These are phyloP conservation scores for Fistulifera pelliculosa DNA, from an alignment of 108 stramenopile species.

Conservation along the genomic window DNA sequence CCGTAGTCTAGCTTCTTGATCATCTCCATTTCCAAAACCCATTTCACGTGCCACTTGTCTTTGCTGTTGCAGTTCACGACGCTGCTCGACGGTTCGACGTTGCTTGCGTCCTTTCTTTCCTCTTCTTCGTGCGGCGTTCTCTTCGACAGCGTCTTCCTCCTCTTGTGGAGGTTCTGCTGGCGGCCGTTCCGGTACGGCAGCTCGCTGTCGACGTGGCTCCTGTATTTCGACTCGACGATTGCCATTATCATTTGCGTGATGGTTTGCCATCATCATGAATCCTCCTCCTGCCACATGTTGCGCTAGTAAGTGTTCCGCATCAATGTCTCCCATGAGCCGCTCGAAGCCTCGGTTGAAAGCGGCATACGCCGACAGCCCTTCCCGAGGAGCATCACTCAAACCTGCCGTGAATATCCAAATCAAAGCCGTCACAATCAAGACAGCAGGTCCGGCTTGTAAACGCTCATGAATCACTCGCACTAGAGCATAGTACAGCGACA, in stretches of 20 bases:
- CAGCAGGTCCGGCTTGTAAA: slow-evolving; percentile 54
- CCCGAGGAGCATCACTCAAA: slow-evolving; percentile 42
- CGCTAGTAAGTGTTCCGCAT: slow-evolving; percentile 58
- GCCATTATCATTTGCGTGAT: slow-evolving; percentile 2
- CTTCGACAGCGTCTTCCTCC: slow-evolving; percentile 9
- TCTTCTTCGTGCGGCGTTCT: slow-evolving; percentile 7
- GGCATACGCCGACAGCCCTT: slow-evolving; percentile 59
- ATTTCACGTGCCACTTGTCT: slow-evolving; percentile 65
- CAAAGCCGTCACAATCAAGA: slow-evolving; percentile 50
- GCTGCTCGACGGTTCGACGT: slow-evolving; percentile 45
- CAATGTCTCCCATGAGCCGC: slow-evolving; percentile 59
- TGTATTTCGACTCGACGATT: background rate
- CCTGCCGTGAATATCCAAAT: slow-evolving; percentile 62
- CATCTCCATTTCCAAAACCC: slow-evolving; percentile 38
- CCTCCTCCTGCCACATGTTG: slow-evolving; percentile 64
- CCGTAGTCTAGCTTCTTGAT: background rate
- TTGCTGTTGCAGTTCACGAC: slow-evolving; percentile 60
- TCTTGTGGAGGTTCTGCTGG: slow-evolving; percentile 9
- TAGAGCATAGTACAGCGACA: slow-evolving; percentile 28
- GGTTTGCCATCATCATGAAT: slow-evolving; percentile 4
- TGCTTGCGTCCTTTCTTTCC: slow-evolving; percentile 31
- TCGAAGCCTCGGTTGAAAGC: slow-evolving; percentile 79
- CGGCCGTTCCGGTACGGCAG: slow-evolving; percentile 1
- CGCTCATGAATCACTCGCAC: slow-evolving; percentile 27
- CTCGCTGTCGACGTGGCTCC: slow-evolving; percentile 13